Percentiles rank a stretch among this genome's conserved stretches.
Evolutionary conservation across 257 asterid genomes (phyloP).

Genomic region (Solanum gracilifrons): DNA sequence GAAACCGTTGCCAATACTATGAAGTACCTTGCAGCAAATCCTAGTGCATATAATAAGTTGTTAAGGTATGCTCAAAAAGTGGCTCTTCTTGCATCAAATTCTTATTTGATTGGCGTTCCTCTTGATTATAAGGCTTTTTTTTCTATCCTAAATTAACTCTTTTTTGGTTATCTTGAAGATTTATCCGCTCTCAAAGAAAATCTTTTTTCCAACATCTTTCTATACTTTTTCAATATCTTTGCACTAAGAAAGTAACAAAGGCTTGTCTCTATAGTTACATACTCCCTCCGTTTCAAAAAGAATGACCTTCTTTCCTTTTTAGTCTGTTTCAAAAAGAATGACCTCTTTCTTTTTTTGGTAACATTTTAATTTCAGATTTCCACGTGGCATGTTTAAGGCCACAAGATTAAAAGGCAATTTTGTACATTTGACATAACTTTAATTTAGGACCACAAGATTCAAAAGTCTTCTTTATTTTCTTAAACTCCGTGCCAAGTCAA

Average conservation of each 20-base stretch:
- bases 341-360: too few species aligned
- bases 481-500: too few species aligned
- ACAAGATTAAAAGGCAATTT: too few species aligned
- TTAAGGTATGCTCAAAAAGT: slow-evolving; percentile 40
- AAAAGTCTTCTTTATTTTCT: too few species aligned
- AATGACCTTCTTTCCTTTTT: too few species aligned
- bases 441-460: too few species aligned
- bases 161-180: background rate
- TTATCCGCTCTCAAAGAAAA: background rate
- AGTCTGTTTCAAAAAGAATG: too few species aligned
- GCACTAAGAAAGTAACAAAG: background rate
- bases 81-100: background rate
- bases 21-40: slow-evolving; percentile 70
- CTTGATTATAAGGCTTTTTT: background rate
- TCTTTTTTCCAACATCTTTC: background rate
- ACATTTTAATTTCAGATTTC: too few species aligned
- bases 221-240: background rate
- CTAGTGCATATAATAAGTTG: slow-evolving; percentile 57
- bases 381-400: too few species aligned
- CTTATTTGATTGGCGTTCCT: background rate
- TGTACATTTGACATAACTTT: too few species aligned
- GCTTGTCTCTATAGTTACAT: background rate
- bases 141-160: background rate
- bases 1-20: slow-evolving; percentile 61
- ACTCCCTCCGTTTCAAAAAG: too few species aligned